phyloP scores from a whole-genome alignment of 192 early-diverging fungal species.

The Haplosporangium gracile region DNA sequence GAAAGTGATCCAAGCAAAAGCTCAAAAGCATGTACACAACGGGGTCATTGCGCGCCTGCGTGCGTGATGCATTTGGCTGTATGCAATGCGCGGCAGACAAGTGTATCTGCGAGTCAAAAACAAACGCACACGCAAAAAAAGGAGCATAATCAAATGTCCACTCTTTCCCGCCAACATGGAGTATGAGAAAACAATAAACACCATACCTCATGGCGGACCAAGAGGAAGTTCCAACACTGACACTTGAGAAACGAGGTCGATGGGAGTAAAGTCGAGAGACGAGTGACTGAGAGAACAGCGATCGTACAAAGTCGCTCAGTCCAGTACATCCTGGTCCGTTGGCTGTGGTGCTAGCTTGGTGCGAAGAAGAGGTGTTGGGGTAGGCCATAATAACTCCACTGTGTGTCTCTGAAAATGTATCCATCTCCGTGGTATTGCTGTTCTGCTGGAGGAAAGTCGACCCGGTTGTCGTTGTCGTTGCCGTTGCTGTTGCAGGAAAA shows the following conservation, averaged over 20 bases:
- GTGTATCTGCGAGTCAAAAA: neutral
- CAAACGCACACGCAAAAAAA: neutral
- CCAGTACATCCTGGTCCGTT: slow-evolving; percentile 12
- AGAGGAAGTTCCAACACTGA: slow-evolving; percentile 7
- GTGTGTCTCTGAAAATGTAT: slow-evolving; percentile 13
- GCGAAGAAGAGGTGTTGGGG: slow-evolving; percentile 10
- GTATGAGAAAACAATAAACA: neutral
- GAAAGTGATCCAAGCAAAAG: neutral
- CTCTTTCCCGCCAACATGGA: neutral
- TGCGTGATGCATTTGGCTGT: neutral
- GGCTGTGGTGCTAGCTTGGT: neutral
- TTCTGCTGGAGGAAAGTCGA: neutral
- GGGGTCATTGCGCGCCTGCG: neutral
- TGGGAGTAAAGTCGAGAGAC: slow-evolving; percentile 32
- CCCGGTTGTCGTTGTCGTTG: neutral
- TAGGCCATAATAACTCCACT: slow-evolving; percentile 43
- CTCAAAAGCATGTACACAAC: neutral
- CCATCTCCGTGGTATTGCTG: neutral
- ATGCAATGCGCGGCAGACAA: neutral
- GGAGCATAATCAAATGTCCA: neutral
- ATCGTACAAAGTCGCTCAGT: neutral
- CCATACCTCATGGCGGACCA: slow-evolving; percentile 43
- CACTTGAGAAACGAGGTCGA: slow-evolving; percentile 33
- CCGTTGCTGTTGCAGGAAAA: neutral
- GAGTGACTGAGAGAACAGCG: slow-evolving; percentile 20